Evolutionary conservation across 257 asterid genomes (phyloP), one percentile per base, ranked within the genome.

Genomic region (Salvia hispanica): DNA sequence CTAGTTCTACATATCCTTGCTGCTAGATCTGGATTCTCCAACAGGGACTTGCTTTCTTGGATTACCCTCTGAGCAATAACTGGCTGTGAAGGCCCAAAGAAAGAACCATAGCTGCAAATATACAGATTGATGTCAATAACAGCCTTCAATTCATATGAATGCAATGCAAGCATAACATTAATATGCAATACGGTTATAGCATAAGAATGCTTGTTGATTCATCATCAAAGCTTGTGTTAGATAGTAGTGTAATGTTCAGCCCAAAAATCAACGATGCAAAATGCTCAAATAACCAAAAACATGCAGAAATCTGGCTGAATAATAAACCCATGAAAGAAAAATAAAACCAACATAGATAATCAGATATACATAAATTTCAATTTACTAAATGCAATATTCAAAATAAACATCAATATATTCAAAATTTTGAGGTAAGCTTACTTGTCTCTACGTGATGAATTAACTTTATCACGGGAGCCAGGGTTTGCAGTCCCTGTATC

Each of bases 61-160:
- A 94, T 88, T 39, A 94, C 99, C 83, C 99, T 86, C 65, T 80
- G 86, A 73, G 99, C 90, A 78, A 94, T 94, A 77, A 84, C 86
- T 7, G 97, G 97, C 76, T 86, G 93, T 15, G 97, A 88, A 63
- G 96, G 97, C 61, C 99, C 99, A 77, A 94, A 94, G 79, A 94
- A 94, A 70, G 96, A 86, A 50, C 99, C 99, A 77, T 77, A 91
- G 72, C 99, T 94, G 90, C 81, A 78, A 43, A 67, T 52, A 57
- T 28, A 50, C 63, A 60, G 34, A 14, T 25, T 25, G 2, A 25
- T 25, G 31, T 77, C 39, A 76, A 14, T 46, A 45, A 18, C 46
- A 52, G 51, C 48, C 43, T 67, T 28, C 52, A 16, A 48, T 18
- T 40, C 48, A 6, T 46, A 28, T 55, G 21, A 31, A 13, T 52